Base-by-base conservation (phyloP, 2,329 filamentous ascomycete species). In the Fusarium sp. region DNA sequence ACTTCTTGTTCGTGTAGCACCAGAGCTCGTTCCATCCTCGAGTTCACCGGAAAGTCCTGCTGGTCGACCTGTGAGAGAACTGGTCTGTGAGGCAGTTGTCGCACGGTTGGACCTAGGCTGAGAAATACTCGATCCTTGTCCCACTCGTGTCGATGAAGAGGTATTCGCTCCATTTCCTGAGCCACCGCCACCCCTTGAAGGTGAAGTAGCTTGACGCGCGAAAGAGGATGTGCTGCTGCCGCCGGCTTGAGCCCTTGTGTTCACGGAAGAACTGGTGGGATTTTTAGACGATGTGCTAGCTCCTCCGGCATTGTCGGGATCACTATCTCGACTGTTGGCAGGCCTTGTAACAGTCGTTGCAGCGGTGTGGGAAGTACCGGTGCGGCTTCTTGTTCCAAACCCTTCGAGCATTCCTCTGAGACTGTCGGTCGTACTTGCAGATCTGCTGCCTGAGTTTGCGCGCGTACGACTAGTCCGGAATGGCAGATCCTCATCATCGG, bases 11-110 rank as follows among this genome's bases (percentile, higher is more conserved):
- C 36, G 45, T 2, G 29, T 25, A 1, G 15, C 12, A 6, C 12
- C 3, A 0, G 39, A 45, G 2, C 28, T 28, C 0, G 5, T 11
- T 2, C 7, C 42, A 9, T 1, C 28, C 5, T 28, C 24, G 5
- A 1, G 8, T 12, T 5, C 22, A 0, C 6, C 6, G 10, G 29
- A n/a, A 0, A 56, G 7, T 0, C 2, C 32, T 24, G 25, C 50
- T 4, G 32, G 51, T 6, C 32, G 6, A 1, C 15, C 57, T 0
- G 19, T 46, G 2, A 51, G 2, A 10, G 12, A 10, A n/a, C 6
- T 8, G 10, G 12, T 38, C 1, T 39, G 35, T 0, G 51, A 57
- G 7, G 28, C 3, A 1, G 36, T 25, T 19, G 19, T 19, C 19
- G 19, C 19, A 19, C 19, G 19, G 19, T 19, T 19, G 19, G 19